phyloP scores from a whole-genome alignment of 805 yeast species.

The Saturnispora serradocipensis region DNA sequence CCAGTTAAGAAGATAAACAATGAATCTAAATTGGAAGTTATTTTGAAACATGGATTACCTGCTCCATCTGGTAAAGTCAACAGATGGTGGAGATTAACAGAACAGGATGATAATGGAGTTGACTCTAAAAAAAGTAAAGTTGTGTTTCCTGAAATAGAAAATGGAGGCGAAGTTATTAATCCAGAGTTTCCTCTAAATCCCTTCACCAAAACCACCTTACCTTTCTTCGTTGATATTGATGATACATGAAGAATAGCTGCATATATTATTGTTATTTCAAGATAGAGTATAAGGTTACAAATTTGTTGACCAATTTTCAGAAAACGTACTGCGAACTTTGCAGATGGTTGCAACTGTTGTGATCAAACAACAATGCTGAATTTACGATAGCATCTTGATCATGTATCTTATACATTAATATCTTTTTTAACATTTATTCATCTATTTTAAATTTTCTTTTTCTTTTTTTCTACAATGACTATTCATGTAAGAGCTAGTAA shows the following conservation, averaged over 20 bases:
- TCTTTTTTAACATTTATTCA: too few species aligned
- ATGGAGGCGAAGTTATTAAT: conserved; percentile 43
- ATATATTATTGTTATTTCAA: not conserved
- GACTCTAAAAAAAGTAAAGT: conserved; percentile 50
- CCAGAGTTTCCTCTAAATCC: conserved; percentile 70
- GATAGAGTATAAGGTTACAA: too few species aligned
- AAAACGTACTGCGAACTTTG: too few species aligned
- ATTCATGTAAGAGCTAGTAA: too few species aligned
- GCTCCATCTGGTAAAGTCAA: conserved; percentile 59
- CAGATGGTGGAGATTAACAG: conserved; percentile 80
- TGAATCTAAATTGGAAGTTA: conserved; percentile 15
- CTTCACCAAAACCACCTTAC: conserved; percentile 42
- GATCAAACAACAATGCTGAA: too few species aligned
- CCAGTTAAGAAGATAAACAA: conserved; percentile 7
- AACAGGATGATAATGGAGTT: conserved; percentile 3
- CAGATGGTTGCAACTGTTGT: too few species aligned
- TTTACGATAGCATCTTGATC: too few species aligned
- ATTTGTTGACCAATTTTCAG: too few species aligned
- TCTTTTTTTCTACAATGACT: not conserved
- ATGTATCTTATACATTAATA: too few species aligned
- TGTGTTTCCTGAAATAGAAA: conserved; percentile 35
- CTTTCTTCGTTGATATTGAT: conserved; percentile 33
- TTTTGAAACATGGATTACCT: conserved; percentile 45
- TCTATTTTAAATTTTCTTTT: too few species aligned
- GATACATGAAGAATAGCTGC: not conserved